Evolutionary conservation across 345 rosid species (phyloP), one percentile per base, ranked within the genome.

Genomic region (Camelina neglecta): DNA sequence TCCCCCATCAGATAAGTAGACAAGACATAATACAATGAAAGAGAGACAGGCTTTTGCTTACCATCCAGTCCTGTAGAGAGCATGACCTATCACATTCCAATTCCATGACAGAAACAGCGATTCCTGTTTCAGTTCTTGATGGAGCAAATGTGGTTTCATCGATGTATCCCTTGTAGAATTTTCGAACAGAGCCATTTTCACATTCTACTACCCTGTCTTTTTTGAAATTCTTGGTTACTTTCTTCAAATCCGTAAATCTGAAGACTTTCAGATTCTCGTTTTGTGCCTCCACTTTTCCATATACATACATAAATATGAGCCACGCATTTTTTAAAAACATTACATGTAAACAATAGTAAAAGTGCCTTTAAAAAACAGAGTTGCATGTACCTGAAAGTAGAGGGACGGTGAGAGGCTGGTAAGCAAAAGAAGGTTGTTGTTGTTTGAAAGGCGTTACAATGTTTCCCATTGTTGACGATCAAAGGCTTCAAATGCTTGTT

Each of bases 241-340:
- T 72, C 61, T 61, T 72, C 75, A 61, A 3, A 50, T 61, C 69
- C 75, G 0, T 15, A 31, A 29, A 42, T 39, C 68, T 72, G 31
- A 72, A 61, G 42, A 61, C 69, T 61, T 51, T n/a, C 50, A 71
- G 41, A 50, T 38, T 48, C 38, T 35, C 38, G 38, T 35, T 35
- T 35, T 35, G 7, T 35, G 38, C 38, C 38, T 35, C 38, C 38
- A 35, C 38, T 35, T 35, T 1, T 35, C 38, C 38, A 35, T 35
- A 7, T 35, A 35, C 38, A 35, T 35, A 35, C 38, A 35, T 35
- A 35, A 0, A 35, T 35, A 7, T 35, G 38, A 7, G 9, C 38
- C 8, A 35, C 38, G 9, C 1, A 35, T 7, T 35, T 35, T 35
- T 7, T 1, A 2, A 1, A 7, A 7, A 7, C 38, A 35, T 35